A percentile compares a stretch with the other conserved stretches of the same genome.
These are phyloP conservation scores for Penicillium sclerotiorum DNA, from an alignment of 2,329 filamentous ascomycete species.

Conservation along the genomic window DNA sequence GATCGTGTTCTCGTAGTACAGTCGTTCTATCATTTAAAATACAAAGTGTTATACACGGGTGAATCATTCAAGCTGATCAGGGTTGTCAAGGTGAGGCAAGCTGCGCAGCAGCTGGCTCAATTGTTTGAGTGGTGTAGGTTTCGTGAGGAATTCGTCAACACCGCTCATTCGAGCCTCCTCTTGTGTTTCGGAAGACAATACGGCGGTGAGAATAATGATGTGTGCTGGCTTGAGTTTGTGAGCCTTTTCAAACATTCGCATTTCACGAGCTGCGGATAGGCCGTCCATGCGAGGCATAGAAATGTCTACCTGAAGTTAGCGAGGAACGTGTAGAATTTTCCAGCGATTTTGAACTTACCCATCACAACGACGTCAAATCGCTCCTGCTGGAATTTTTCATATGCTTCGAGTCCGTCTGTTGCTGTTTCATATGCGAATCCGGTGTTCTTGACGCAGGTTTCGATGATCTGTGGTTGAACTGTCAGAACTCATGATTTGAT, in stretches of 20 bases:
- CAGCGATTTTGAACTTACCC: slow-evolving; percentile 16
- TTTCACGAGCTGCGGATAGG: slow-evolving; percentile 30
- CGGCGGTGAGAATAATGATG: slow-evolving; percentile 31
- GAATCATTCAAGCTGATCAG: neutral
- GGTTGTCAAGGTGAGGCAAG: neutral
- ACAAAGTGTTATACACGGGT: neutral
- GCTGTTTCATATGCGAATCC: slow-evolving; percentile 17
- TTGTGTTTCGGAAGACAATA: slow-evolving; percentile 30
- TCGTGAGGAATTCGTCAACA: slow-evolving; percentile 32
- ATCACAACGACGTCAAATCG: slow-evolving; percentile 25
- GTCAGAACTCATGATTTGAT: neutral
- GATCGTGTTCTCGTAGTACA: neutral
- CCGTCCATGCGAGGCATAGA: slow-evolving; percentile 41
- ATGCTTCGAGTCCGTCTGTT: slow-evolving; percentile 19
- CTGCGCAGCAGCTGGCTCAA: slow-evolving; percentile 14
- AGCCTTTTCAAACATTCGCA: slow-evolving; percentile 27
- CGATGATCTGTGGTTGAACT: slow-evolving; percentile 8
- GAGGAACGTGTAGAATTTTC: neutral
- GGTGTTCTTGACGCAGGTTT: slow-evolving; percentile 17
- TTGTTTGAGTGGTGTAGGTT: slow-evolving; percentile 30
- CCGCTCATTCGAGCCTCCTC: slow-evolving; percentile 29
- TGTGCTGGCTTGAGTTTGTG: slow-evolving; percentile 10
- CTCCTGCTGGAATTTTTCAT: slow-evolving; percentile 19
- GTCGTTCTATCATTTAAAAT: neutral
- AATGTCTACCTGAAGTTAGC: slow-evolving; percentile 25